These are phyloP conservation scores for Penicillium silybi DNA, from an alignment of 495 filamentous ascomycete species.

Conservation along the genomic window DNA sequence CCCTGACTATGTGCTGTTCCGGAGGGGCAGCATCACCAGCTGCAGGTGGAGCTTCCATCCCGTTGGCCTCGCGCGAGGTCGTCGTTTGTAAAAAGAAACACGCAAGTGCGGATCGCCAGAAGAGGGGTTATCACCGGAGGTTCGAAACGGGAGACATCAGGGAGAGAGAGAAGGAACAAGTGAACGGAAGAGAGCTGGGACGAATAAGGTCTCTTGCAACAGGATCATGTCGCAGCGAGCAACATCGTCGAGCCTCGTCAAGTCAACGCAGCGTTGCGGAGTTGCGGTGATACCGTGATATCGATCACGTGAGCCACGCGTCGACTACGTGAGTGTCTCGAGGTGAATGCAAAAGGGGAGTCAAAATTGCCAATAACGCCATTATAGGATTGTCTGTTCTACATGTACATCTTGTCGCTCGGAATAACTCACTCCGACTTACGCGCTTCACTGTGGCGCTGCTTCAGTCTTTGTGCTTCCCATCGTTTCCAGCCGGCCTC, in stretches of 20 bases:
- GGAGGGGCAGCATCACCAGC: constrained; percentile 21
- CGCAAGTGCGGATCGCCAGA: constrained; percentile 4
- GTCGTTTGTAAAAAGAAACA: constrained; percentile 5
- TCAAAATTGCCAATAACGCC: background rate
- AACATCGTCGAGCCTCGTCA: background rate
- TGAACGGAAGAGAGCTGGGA: background rate
- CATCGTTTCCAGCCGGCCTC: constrained; percentile 94
- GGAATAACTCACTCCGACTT: constrained; percentile 28
- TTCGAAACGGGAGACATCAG: constrained; percentile 6
- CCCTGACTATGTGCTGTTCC: constrained; percentile 48
- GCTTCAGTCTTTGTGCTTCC: constrained; percentile 52
- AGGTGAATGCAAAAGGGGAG: background rate
- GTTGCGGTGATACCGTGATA: constrained; percentile 8
- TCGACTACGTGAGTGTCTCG: background rate
- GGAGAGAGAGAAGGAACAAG: background rate
- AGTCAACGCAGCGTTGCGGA: background rate
- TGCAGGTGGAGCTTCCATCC: constrained; percentile 30
- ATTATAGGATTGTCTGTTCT: background rate
- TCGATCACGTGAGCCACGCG: constrained; percentile 4
- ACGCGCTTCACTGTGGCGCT: constrained; percentile 21
- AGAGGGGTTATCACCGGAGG: background rate
- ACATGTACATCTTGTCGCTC: background rate
- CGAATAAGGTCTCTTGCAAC: background rate
- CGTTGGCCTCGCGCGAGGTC: background rate
- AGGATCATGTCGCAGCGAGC: constrained; percentile 1